Conservation (phyloP, 2,329 filamentous ascomycete genomes). For the Pestalotiopsis sp. region DNA sequence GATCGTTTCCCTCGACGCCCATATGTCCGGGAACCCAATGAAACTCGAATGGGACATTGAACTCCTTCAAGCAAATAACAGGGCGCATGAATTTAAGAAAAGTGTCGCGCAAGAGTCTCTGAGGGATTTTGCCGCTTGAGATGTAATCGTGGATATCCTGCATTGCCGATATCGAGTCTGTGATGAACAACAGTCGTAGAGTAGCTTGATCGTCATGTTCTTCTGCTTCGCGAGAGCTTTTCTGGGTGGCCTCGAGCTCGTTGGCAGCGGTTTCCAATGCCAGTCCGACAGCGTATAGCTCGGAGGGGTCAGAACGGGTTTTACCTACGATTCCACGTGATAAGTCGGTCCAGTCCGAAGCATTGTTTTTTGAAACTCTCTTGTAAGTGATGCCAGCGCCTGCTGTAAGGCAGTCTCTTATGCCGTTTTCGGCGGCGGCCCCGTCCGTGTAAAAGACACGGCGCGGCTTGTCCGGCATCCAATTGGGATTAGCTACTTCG, state of each 20-base stretch:
- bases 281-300: not conserved
- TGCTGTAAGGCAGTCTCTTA: not conserved
- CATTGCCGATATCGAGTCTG: not conserved
- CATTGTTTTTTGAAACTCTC: not conserved
- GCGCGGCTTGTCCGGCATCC: not conserved
- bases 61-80: not conserved
- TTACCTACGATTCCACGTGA: not conserved
- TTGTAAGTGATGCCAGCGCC: not conserved
- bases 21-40: slow-evolving; percentile 6
- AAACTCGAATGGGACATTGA: not conserved
- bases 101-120: not conserved
- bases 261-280: not conserved
- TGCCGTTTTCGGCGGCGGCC: not conserved
- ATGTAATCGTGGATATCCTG: not conserved
- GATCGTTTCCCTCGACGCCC: not conserved
- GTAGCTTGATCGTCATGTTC: not conserved
- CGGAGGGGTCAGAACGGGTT: not conserved
- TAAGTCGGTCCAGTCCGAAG: not conserved
- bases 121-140: not conserved
- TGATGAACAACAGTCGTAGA: not conserved
- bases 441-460: not conserved
- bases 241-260: not conserved
- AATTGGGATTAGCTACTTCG: not conserved
- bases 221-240: too few relatives aligned
- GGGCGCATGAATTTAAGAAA: not conserved